Conservation (phyloP, 495 filamentous ascomycete genomes). For the Lasiosphaeris hirsuta region DNA sequence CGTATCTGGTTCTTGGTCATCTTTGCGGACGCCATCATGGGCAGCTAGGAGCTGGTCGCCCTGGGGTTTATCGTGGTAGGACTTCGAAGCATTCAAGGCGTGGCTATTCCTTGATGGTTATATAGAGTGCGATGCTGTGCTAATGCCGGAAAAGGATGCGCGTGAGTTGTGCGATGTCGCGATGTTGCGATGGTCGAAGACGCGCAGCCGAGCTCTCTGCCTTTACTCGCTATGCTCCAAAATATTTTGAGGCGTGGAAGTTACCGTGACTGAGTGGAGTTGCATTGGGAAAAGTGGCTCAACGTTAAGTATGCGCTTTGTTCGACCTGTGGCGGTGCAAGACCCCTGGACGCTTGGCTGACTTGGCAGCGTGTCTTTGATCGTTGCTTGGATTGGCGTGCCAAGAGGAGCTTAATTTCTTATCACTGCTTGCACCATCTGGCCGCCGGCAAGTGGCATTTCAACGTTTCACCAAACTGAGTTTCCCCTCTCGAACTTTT, state of each 20-base stretch:
- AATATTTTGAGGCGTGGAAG: not conserved
- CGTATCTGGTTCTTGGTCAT: slow-evolving; percentile 80
- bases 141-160: not conserved
- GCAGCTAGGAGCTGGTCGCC: slow-evolving; percentile 20
- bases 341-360: not conserved
- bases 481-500: no score
- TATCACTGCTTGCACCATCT: slow-evolving; percentile 1
- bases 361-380: not conserved
- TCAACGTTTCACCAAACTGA: not conserved
- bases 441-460: not conserved
- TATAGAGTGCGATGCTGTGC: not conserved
- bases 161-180: no score
- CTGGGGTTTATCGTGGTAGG: slow-evolving; percentile 2
- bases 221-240: not conserved
- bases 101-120: not conserved
- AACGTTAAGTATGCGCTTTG: not conserved
- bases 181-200: no score
- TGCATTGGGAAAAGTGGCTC: not conserved
- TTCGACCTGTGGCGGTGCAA: not conserved
- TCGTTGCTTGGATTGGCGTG: slow-evolving; percentile 4
- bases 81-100: not conserved
- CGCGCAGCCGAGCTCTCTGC: not conserved
- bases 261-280: not conserved
- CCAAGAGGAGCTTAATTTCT: slow-evolving; percentile 17
- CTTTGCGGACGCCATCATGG: slow-evolving; percentile 57